phyloP scores from a whole-genome alignment of 805 yeast genomes.

The Ogataea saltuana region DNA sequence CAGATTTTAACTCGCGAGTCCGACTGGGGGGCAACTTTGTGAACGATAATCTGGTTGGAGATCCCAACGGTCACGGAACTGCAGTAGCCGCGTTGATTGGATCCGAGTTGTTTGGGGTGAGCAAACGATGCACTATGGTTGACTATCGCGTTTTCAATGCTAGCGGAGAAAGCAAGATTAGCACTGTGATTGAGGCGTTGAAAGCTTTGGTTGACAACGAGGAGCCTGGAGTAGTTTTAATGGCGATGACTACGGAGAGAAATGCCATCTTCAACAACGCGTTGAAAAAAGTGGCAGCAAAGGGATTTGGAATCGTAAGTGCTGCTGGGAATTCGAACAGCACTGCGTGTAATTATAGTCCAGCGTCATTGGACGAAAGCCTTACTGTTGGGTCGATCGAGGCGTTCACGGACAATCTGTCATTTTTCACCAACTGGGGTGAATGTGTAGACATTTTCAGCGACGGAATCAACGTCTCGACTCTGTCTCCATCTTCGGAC shows the following conservation, averaged over 20 bases:
- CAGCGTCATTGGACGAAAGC: conserved; percentile 44
- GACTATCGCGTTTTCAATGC: conserved; percentile 46
- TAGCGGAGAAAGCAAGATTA: conserved; percentile 38
- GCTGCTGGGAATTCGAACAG: conserved; percentile 52
- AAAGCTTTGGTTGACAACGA: conserved; percentile 24
- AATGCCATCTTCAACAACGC: conserved; percentile 46
- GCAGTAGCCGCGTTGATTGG: conserved; percentile 58
- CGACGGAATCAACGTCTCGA: conserved; percentile 48
- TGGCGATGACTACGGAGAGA: conserved; percentile 40
- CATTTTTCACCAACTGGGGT: conserved; percentile 49
- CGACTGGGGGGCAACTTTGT: conserved; percentile 43
- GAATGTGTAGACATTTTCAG: conserved; percentile 54
- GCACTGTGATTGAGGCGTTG: conserved; percentile 38
- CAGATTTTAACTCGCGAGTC: conserved; percentile 47
- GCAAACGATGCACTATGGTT: conserved; percentile 45
- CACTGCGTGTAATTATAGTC: conserved; percentile 48
- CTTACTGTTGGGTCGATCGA: conserved; percentile 45
- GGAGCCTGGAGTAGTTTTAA: conserved; percentile 39
- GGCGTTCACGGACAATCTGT: conserved; percentile 35
- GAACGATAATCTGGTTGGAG: conserved; percentile 29
- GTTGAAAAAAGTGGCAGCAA: conserved; percentile 39
- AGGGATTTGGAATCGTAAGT: conserved; percentile 47
- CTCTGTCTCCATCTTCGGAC: conserved; percentile 37
- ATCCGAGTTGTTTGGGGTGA: conserved; percentile 52
- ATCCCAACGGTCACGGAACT: conserved; percentile 55